Base-by-base conservation (phyloP, 768 basidiomycete species). In the Suillus placidus region DNA sequence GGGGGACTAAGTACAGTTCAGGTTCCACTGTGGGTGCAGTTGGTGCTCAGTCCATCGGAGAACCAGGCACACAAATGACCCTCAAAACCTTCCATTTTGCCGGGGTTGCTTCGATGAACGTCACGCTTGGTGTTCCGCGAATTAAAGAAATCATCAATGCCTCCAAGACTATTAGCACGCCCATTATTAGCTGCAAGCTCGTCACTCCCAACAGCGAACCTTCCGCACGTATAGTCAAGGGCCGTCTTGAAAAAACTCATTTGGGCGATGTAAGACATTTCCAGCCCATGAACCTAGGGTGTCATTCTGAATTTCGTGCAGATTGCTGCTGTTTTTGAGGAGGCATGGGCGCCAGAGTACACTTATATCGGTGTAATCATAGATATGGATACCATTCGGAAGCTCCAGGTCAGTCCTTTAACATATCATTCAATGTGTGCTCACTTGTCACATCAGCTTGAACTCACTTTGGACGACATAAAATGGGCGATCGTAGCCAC, bases 71-170 rank as follows among this genome's bases (percentile, higher is more conserved):
- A 0, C 97, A 99, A 75, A 99, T 99, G 97, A 99, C 97, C 2
- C 79, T 99, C 69, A 99, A 99, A 80, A 99, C 97, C 64, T 99
- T 99, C 88, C 97, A 99, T 84, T 99, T 99, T 78, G 97, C 97
- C 71, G 97, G 97, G 81, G 97, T 99, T 68, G 97, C 97, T 9
- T 97, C 96, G 43, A 99, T 99, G 97, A 99, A 98, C 80, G 95
- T 99, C 68, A 99, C 97, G 0, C 87, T 99, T 43, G 97, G 97
- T 78, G 97, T 99, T n/a, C 97, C 97, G 3, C 97, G 97, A 72
- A 99, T 99, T 80, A 99, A 99, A 78, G 97, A 99, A 78, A 99
- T 99, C 70, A 99, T 99, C 83, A 99, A 99, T 71, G 97, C 95
- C 3, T 94, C 97, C n/a, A 99, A 97, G 76, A 79, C 83, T 45